phyloP scores from a whole-genome alignment of 495 filamentous ascomycete genomes.

The Friedmanniomyces simplex region DNA sequence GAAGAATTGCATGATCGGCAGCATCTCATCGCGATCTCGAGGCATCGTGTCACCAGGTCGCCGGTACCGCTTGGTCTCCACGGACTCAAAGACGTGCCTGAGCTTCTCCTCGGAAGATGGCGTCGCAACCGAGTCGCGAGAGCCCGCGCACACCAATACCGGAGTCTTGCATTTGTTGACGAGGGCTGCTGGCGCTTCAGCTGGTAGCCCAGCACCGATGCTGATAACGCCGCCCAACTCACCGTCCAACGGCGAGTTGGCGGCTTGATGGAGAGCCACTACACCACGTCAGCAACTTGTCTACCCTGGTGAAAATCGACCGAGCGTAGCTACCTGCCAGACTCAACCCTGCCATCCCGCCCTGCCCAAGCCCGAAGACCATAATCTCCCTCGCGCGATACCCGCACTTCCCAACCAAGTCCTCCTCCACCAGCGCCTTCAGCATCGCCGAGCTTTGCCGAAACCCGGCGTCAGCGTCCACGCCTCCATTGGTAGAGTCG shows the following conservation, averaged over 20 bases:
- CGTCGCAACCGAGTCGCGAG: conserved; percentile 51
- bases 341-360: conserved; percentile 66
- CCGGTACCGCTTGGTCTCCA: conserved; percentile 66
- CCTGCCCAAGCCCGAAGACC: conserved; percentile 80
- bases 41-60: conserved; percentile 76
- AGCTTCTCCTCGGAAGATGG: conserved; percentile 50
- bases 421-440: conserved; percentile 47
- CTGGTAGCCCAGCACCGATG: conserved; percentile 62
- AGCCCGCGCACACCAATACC: conserved; percentile 59
- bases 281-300: neutral
- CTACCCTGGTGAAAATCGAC: conserved; percentile 11
- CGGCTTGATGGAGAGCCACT: conserved; percentile 9
- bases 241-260: neutral
- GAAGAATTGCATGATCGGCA: conserved; percentile 90
- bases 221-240: conserved; percentile 56
- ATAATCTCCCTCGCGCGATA: conserved; percentile 60
- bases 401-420: conserved; percentile 56
- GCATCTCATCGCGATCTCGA: conserved; percentile 69
- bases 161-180: conserved; percentile 56
- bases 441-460: conserved; percentile 43
- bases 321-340: conserved; percentile 29
- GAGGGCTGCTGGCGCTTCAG: conserved; percentile 26
- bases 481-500: conserved; percentile 45
- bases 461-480: conserved; percentile 78
- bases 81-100: conserved; percentile 57